These are phyloP conservation scores for Podila horticola DNA, from an alignment of 192 early-diverging fungal genomes.

Conservation along the genomic window DNA sequence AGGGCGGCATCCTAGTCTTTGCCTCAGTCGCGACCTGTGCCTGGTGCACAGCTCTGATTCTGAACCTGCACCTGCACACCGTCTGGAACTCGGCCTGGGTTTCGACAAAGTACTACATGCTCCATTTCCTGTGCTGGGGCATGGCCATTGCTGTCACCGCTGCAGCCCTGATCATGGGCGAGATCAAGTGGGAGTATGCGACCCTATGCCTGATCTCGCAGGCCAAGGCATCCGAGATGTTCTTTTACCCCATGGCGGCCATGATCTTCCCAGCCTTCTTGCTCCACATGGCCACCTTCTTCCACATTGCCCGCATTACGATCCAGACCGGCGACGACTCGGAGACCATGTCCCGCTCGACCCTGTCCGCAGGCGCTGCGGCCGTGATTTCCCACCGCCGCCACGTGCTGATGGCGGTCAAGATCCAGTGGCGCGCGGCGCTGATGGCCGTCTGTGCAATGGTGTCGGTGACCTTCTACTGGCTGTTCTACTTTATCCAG, in stretches of 20 bases:
- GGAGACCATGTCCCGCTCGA: slow-evolving; percentile 51
- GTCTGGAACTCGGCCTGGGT: slow-evolving; percentile 66
- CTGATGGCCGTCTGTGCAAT: slow-evolving; percentile 57
- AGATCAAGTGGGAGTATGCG: slow-evolving; percentile 60
- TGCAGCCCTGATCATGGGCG: slow-evolving; percentile 47
- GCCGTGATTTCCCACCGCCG: slow-evolving; percentile 48
- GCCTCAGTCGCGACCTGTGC: slow-evolving; percentile 49
- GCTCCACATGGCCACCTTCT: slow-evolving; percentile 61
- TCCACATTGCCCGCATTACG: slow-evolving; percentile 58
- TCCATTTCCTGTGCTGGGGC: slow-evolving; percentile 63
- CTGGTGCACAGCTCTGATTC: slow-evolving; percentile 61
- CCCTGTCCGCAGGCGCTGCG: slow-evolving; percentile 33
- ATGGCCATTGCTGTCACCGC: slow-evolving; percentile 46
- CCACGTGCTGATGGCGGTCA: slow-evolving; percentile 61
- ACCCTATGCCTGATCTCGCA: slow-evolving; percentile 60
- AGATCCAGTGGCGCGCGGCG: slow-evolving; percentile 67
- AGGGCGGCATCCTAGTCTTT: slow-evolving; percentile 63
- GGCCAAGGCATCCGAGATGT: slow-evolving; percentile 48
- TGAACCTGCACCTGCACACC: slow-evolving; percentile 62
- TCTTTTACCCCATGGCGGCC: slow-evolving; percentile 65
- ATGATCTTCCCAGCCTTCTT: slow-evolving; percentile 59
- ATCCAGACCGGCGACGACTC: slow-evolving; percentile 32
- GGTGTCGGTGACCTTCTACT: slow-evolving; percentile 59
- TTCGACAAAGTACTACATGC: slow-evolving; percentile 48
- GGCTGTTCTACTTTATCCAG: slow-evolving; percentile 65